These are phyloP conservation scores for Candida sanyaensis DNA, from an alignment of 1,139 yeast species.

Conservation along the genomic window DNA sequence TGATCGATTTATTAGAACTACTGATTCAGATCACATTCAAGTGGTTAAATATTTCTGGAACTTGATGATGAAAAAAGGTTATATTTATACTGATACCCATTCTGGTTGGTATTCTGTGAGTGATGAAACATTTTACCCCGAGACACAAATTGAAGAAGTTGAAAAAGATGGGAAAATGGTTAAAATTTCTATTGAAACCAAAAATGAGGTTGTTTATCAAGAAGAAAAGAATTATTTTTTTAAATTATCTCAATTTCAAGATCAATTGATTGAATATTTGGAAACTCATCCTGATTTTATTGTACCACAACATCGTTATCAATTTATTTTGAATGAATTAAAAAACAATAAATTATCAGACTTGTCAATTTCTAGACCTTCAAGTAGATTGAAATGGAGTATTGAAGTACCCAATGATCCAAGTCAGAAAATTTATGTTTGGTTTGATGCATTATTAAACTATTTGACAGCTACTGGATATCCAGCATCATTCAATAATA, in stretches of 20 bases:
- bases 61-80: conserved; percentile 56
- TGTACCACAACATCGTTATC: conserved; percentile 59
- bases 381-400: conserved; percentile 82
- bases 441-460: conserved; percentile 95
- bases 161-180: conserved; percentile 35
- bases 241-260: conserved; percentile 61
- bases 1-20: conserved; percentile 86
- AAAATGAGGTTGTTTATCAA: conserved; percentile 72
- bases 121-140: conserved; percentile 94
- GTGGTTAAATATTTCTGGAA: conserved; percentile 76
- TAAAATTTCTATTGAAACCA: conserved; percentile 67
- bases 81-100: conserved; percentile 80
- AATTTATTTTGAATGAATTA: conserved; percentile 61
- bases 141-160: conserved; percentile 61
- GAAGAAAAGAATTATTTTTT: conserved; percentile 88
- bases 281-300: conserved; percentile 58
- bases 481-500: conserved; percentile 26
- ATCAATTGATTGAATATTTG: conserved; percentile 50
- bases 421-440: conserved; percentile 82
- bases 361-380: conserved; percentile 83
- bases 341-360: conserved; percentile 53
- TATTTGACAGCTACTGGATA: conserved; percentile 78
- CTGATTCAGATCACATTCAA: conserved; percentile 72
- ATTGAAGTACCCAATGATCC: conserved; percentile 83
- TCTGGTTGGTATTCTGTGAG: conserved; percentile 94